These are phyloP conservation scores for Eustoma russellianum DNA, from an alignment of 257 asterid genomes.

Conservation along the genomic window DNA sequence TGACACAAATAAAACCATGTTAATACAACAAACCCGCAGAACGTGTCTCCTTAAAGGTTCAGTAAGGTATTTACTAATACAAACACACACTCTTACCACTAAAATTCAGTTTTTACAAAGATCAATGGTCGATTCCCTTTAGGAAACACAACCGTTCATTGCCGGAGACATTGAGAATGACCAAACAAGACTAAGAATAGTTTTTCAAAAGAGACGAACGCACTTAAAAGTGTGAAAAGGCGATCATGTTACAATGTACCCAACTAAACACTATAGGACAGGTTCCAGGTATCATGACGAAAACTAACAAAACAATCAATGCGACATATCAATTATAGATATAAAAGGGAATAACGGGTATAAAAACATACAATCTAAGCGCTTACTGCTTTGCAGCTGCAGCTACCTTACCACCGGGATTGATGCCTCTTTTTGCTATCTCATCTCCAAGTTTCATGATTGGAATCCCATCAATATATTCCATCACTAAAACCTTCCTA, in stretches of 20 bases:
- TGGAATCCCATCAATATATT: conserved; percentile 85
- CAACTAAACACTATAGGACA: background rate
- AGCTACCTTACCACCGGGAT: conserved; percentile 84
- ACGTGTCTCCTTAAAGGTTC: no score
- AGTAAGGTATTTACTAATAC: no score
- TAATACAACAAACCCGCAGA: no score
- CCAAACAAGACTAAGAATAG: no score
- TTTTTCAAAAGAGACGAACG: background rate
- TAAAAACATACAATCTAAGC: conserved; percentile 39
- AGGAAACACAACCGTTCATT: background rate
- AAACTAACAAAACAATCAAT: background rate
- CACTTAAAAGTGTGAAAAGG: background rate
- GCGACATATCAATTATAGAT: no score
- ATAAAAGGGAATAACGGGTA: background rate
- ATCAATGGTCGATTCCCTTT: no score
- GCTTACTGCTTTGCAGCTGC: conserved; percentile 96
- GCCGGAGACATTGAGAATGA: background rate
- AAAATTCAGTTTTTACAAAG: no score
- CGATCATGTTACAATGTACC: background rate
- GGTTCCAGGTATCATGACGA: background rate
- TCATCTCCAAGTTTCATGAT: conserved; percentile 90
- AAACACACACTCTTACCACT: no score
- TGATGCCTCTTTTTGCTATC: conserved; percentile 87
- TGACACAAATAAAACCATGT: no score
- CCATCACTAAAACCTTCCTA: conserved; percentile 94